Conservation (phyloP, 257 asterid genomes). For the Petrea volubilis region DNA sequence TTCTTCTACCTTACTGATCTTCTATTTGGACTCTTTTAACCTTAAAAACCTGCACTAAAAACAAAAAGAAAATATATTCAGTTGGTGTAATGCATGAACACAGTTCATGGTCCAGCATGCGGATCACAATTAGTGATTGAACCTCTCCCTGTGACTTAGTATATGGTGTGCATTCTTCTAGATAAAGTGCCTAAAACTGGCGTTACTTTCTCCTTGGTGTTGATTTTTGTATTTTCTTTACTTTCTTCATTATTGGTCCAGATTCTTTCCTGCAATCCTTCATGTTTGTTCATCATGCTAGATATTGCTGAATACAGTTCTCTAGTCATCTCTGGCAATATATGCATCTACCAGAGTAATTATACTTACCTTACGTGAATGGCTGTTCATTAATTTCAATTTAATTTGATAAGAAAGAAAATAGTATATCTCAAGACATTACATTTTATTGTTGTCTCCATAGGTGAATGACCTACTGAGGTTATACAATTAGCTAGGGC, state of each 20-base stretch:
- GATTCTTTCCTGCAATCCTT: no score
- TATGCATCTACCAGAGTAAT: no score
- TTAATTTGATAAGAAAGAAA: not conserved
- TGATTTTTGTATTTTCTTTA: no score
- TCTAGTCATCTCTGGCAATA: no score
- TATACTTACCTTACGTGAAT: slow-evolving; percentile 19
- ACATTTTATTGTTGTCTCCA: slow-evolving; percentile 12
- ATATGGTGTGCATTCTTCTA: not conserved
- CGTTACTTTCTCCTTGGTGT: not conserved
- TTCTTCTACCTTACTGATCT: not conserved
- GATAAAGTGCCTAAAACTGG: no score
- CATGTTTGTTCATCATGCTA: no score
- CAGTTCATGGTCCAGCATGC: not conserved
- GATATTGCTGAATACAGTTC: no score
- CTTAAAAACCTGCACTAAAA: not conserved
- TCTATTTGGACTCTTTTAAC: not conserved
- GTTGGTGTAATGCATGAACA: not conserved
- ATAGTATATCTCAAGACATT: slow-evolving; percentile 9
- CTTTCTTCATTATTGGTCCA: no score
- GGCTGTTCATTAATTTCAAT: not conserved
- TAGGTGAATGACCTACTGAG: slow-evolving; percentile 62
- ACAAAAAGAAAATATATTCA: no score
- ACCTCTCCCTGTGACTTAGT: not conserved
- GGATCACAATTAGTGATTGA: slow-evolving; percentile 3
- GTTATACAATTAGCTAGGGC: slow-evolving; percentile 36